Conservation (phyloP, 1,284 basidiomycete genomes). For the Singerocomus inundabilis region DNA sequence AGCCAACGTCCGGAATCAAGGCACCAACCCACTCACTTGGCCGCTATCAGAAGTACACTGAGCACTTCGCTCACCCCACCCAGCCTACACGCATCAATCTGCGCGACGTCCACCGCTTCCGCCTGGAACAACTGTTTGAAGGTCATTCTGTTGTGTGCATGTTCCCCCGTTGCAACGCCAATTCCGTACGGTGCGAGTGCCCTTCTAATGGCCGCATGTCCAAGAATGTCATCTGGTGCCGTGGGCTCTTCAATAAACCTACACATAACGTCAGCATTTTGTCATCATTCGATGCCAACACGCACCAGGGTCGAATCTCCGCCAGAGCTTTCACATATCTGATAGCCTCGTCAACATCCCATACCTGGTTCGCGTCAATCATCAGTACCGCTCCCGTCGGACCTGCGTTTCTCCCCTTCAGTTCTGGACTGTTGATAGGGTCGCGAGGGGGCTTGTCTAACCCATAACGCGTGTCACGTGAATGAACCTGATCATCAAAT, state of each 20-base stretch:
- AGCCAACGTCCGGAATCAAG: background rate
- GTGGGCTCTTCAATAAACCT: slow-evolving; percentile 97
- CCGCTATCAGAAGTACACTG: slow-evolving; percentile 86
- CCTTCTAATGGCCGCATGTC: slow-evolving; percentile 77
- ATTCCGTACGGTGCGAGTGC: slow-evolving; percentile 80
- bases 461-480: slow-evolving; percentile 61
- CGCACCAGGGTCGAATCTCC: slow-evolving; percentile 83
- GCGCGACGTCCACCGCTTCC: slow-evolving; percentile 81
- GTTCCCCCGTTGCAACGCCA: slow-evolving; percentile 93
- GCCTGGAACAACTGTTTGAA: slow-evolving; percentile 95
- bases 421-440: slow-evolving; percentile 53
- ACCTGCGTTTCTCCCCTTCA: slow-evolving; percentile 86
- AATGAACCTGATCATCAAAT: slow-evolving; percentile 81
- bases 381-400: slow-evolving; percentile 90
- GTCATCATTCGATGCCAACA: slow-evolving; percentile 3
- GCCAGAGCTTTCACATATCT: slow-evolving; percentile 81
- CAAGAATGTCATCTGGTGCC: slow-evolving; percentile 86
- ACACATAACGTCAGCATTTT: slow-evolving; percentile 3
- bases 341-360: slow-evolving; percentile 84
- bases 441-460: slow-evolving; percentile 50
- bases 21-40: slow-evolving; percentile 58
- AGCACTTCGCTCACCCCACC: slow-evolving; percentile 92
- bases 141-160: slow-evolving; percentile 90
- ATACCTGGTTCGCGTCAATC: slow-evolving; percentile 96
- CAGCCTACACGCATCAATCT: slow-evolving; percentile 91